phyloP scores from a whole-genome alignment of 1,139 yeast species.

The Wickerhamiella pararugosa region DNA sequence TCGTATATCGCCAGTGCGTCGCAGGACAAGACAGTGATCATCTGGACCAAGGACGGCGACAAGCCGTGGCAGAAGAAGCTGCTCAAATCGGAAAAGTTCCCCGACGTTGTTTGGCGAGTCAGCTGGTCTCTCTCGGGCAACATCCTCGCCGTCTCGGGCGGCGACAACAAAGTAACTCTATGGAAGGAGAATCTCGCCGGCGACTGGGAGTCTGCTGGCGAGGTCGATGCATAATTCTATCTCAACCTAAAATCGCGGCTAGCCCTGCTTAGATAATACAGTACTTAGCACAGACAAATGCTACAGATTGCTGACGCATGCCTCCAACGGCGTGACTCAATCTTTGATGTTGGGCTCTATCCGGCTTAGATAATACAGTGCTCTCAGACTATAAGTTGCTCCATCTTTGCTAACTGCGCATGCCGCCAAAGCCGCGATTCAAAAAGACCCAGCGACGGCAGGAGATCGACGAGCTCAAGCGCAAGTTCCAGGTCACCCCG shows the following conservation, averaged over 20 bases:
- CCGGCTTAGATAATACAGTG: too few species aligned
- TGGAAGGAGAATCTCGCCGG: conserved; percentile 95
- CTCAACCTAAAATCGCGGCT: neutral
- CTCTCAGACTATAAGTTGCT: too few species aligned
- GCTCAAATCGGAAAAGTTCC: conserved; percentile 68
- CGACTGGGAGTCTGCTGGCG: conserved; percentile 94
- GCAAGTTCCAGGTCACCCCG: conserved; percentile 8
- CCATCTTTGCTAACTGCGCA: too few species aligned
- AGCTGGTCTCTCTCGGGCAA: conserved; percentile 96
- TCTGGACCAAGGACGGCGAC: conserved; percentile 72
- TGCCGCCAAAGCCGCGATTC: neutral
- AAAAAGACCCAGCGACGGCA: conserved; percentile 11
- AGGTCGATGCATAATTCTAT: conserved; percentile 51
- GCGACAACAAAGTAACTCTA: conserved; percentile 86
- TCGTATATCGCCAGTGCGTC: conserved; percentile 96
- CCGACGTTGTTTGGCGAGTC: conserved; percentile 97
- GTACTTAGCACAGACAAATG: too few species aligned
- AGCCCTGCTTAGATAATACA: too few species aligned
- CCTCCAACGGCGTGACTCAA: too few species aligned
- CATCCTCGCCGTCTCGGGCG: conserved; percentile 88
- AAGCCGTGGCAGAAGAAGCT: conserved; percentile 64
- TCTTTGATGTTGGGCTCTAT: too few species aligned
- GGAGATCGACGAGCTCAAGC: conserved; percentile 12
- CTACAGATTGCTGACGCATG: too few species aligned
- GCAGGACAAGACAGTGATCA: conserved; percentile 85